Percentiles rank a stretch among this genome's conserved stretches.
phyloP scores from a whole-genome alignment of 441 rosid species.

The Theobroma grandiflorum region DNA sequence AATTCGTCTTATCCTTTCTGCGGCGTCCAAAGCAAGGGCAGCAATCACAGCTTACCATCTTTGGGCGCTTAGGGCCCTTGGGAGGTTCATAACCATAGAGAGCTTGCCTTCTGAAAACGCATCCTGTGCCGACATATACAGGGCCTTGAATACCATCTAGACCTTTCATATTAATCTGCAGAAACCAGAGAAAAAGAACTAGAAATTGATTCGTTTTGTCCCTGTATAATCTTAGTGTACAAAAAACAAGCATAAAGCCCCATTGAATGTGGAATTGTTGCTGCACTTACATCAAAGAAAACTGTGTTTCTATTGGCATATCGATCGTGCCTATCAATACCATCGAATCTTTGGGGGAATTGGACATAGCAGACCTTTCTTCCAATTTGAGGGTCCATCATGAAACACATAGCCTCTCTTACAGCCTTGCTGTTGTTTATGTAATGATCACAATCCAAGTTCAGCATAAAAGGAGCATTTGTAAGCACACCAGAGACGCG shows the following conservation, averaged over 20 bases:
- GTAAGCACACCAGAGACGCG: constrained; percentile 76
- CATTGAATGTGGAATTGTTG: constrained; percentile 12
- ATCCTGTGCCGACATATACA: constrained; percentile 79
- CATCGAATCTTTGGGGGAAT: constrained; percentile 79
- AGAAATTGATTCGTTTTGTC: background rate
- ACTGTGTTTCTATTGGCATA: constrained; percentile 82
- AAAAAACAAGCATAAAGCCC: background rate
- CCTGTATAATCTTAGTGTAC: background rate
- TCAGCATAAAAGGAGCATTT: constrained; percentile 82
- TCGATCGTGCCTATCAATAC: constrained; percentile 72
- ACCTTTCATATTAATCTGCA: constrained; percentile 85
- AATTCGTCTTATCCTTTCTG: constrained; percentile 58
- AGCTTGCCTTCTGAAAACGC: constrained; percentile 76
- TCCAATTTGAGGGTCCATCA: constrained; percentile 81
- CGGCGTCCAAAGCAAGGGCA: constrained; percentile 95
- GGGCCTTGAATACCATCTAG: constrained; percentile 84
- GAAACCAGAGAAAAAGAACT: background rate
- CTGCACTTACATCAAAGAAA: constrained; percentile 70
- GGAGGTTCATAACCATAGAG: constrained; percentile 80
- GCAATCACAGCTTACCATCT: constrained; percentile 93
- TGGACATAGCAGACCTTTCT: constrained; percentile 77
- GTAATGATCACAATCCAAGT: constrained; percentile 83
- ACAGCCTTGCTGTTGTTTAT: constrained; percentile 80
- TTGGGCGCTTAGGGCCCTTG: constrained; percentile 82
- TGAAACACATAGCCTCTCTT: constrained; percentile 82